Evolutionary conservation across 176 grass and related monocot species (phyloP).

Genomic region (Musa troglodytarum): DNA sequence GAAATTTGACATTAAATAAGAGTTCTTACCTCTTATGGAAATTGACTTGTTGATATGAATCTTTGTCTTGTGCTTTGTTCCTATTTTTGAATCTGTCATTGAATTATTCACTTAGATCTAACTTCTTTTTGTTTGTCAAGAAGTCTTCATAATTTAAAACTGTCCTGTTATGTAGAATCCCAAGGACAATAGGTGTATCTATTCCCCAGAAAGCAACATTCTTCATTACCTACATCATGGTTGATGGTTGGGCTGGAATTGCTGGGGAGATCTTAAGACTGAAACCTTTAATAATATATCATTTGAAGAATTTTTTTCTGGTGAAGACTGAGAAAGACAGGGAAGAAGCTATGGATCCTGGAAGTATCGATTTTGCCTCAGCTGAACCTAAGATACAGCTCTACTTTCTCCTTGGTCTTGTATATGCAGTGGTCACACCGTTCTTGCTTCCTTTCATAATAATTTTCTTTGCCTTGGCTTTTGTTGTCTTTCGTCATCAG

Average conservation of each 20-base stretch:
- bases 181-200: constrained; percentile 14
- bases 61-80: too few relatives aligned
- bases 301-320: constrained; percentile 17
- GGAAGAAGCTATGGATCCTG: constrained; percentile 19
- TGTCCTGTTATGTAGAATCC: constrained; percentile 7
- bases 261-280: constrained; percentile 16
- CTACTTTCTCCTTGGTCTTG: constrained; percentile 18
- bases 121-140: not conserved
- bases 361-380: constrained; percentile 11
- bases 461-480: constrained; percentile 9
- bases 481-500: constrained; percentile 17
- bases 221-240: constrained; percentile 19
- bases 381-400: constrained; percentile 15
- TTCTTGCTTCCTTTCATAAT: constrained; percentile 16
- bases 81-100: not conserved
- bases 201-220: constrained; percentile 20
- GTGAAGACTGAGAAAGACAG: constrained; percentile 18
- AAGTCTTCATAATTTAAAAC: not conserved
- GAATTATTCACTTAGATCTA: not conserved
- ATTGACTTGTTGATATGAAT: not conserved
- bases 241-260: constrained; percentile 23
- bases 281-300: constrained; percentile 12
- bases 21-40: not conserved
- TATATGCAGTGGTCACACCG: constrained; percentile 14
- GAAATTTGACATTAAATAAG: not conserved